Percentiles rank a stretch among this genome's conserved stretches.
Conservation (phyloP, 345 rosid species). For the Ceriops zippeliana region DNA sequence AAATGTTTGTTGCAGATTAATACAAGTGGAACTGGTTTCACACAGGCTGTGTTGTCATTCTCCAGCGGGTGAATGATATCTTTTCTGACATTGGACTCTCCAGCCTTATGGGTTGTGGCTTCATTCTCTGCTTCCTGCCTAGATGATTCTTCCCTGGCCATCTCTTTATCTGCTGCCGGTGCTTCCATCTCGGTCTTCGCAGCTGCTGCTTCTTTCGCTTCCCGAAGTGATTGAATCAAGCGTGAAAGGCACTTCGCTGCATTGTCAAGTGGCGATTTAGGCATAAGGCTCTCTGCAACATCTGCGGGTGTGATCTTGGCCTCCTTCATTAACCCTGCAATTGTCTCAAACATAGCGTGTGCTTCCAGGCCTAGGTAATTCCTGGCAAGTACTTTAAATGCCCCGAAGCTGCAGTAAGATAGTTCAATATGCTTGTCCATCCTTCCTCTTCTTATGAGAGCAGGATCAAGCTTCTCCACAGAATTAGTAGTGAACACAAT, state of each 20-base stretch:
- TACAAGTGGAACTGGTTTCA: background rate
- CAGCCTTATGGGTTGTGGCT: background rate
- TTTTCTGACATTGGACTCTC: slow-evolving; percentile 2
- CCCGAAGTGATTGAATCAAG: slow-evolving; percentile 41
- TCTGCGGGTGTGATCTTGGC: slow-evolving; percentile 47
- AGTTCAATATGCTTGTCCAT: slow-evolving; percentile 59
- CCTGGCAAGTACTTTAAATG: slow-evolving; percentile 46
- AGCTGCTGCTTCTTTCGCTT: slow-evolving; percentile 24
- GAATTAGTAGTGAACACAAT: slow-evolving; percentile 62
- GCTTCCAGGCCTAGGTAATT: slow-evolving; percentile 38
- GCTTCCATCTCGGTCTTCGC: slow-evolving; percentile 13
- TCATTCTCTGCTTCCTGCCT: slow-evolving; percentile 2
- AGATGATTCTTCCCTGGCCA: slow-evolving; percentile 15
- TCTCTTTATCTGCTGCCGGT: slow-evolving; percentile 10
- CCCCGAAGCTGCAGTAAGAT: slow-evolving; percentile 44
- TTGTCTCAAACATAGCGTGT: slow-evolving; percentile 32
- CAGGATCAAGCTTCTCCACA: slow-evolving; percentile 62
- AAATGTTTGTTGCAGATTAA: too few relatives aligned
- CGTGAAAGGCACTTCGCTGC: slow-evolving; percentile 34
- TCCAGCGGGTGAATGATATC: background rate
- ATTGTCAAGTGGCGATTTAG: slow-evolving; percentile 34
- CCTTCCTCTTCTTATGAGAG: slow-evolving; percentile 62
- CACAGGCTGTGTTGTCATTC: slow-evolving; percentile 10
- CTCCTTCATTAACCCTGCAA: slow-evolving; percentile 27
- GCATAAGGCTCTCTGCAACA: slow-evolving; percentile 53